These are phyloP conservation scores for Gentiana straminea DNA, from an alignment of 257 asterid species.

Conservation along the genomic window DNA sequence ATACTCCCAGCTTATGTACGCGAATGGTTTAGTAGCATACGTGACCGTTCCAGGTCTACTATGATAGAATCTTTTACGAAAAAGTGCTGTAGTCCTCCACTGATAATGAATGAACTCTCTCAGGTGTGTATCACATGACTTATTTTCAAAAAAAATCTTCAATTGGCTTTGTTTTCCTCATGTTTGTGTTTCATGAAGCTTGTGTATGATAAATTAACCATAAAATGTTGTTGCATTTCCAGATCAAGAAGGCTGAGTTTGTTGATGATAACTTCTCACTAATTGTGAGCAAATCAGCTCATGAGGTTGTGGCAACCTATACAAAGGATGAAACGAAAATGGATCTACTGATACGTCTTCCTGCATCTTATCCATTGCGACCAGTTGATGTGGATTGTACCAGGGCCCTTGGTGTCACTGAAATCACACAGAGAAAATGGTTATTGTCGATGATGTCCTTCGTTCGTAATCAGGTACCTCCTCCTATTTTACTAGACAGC, in stretches of 20 bases:
- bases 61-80: constrained; percentile 83
- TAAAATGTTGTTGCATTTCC: constrained; percentile 20
- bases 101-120: constrained; percentile 65
- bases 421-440: constrained; percentile 90
- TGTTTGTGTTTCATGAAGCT: neutral
- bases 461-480: constrained; percentile 85
- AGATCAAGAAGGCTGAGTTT: constrained; percentile 75
- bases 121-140: constrained; percentile 40
- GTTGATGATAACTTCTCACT: constrained; percentile 85
- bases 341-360: constrained; percentile 95
- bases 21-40: constrained; percentile 78
- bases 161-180: neutral
- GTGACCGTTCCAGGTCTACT: constrained; percentile 82
- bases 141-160: too few species aligned
- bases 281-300: constrained; percentile 86
- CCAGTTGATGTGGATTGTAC: constrained; percentile 91
- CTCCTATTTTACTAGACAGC: neutral
- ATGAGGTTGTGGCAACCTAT: constrained; percentile 95
- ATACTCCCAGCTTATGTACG: constrained; percentile 97
- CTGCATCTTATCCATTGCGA: constrained; percentile 86
- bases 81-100: constrained; percentile 87
- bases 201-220: neutral
- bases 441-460: constrained; percentile 85
- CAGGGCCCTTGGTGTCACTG: constrained; percentile 91
- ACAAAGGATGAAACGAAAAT: constrained; percentile 94